Percentiles rank a stretch among this genome's conserved stretches.
phyloP scores from a whole-genome alignment of 305 asterid species.

The Andrographis paniculata region DNA sequence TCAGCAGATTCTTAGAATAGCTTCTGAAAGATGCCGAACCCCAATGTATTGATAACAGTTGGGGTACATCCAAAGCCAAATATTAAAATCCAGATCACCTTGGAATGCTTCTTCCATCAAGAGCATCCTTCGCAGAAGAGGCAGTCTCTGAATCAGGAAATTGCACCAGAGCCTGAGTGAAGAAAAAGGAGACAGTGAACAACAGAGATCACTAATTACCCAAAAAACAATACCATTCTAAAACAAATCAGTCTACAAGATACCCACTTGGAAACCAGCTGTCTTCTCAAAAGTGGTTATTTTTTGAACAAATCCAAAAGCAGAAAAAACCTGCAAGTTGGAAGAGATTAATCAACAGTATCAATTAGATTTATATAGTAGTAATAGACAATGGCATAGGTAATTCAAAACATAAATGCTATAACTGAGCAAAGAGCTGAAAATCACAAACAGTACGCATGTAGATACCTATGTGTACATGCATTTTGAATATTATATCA shows the following conservation, averaged over 20 bases:
- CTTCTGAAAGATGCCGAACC: slow-evolving; percentile 39
- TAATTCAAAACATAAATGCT: neutral
- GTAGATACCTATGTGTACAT: neutral
- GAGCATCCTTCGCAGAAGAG: slow-evolving; percentile 87
- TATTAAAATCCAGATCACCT: slow-evolving; percentile 78
- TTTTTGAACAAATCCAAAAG: slow-evolving; percentile 94
- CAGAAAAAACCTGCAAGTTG: slow-evolving; percentile 79
- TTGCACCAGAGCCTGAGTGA: slow-evolving; percentile 74
- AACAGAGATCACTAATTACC: neutral
- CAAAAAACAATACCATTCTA: neutral
- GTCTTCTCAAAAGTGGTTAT: slow-evolving; percentile 99
- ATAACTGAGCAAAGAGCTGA: slow-evolving; percentile 1
- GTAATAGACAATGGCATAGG: neutral
- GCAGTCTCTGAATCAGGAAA: slow-evolving; percentile 90
- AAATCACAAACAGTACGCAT: slow-evolving; percentile 4
- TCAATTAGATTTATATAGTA: slow-evolving; percentile 10
- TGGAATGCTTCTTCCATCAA: slow-evolving; percentile 98
- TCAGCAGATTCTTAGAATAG: slow-evolving; percentile 31
- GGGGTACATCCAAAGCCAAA: slow-evolving; percentile 56
- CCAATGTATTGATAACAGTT: slow-evolving; percentile 31
- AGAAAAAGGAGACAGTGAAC: slow-evolving; percentile 2
- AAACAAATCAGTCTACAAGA: slow-evolving; percentile 8
- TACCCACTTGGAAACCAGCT: slow-evolving; percentile 89
- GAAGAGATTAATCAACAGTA: slow-evolving; percentile 18
- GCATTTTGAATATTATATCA: slow-evolving; percentile 1